phyloP scores from a whole-genome alignment of 1,284 basidiomycete genomes.

The Ganoderma sinense region DNA sequence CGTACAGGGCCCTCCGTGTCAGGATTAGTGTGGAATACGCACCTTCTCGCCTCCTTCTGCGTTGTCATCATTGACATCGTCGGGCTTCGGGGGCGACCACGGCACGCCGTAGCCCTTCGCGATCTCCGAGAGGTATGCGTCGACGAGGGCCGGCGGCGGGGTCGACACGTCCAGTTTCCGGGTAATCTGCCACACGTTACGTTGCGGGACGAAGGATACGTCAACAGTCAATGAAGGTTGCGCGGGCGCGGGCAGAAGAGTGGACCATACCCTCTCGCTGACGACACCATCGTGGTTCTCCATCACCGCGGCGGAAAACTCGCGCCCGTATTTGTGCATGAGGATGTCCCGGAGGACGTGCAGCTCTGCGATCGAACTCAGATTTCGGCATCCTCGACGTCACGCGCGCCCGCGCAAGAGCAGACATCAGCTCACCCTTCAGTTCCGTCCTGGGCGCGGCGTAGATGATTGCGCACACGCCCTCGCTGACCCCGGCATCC shows the following conservation, averaged over 20 bases:
- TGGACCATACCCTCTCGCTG: slow-evolving; percentile 70
- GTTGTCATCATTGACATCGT: slow-evolving; percentile 38
- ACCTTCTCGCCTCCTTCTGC: slow-evolving; percentile 47
- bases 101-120: slow-evolving; percentile 86
- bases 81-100: slow-evolving; percentile 59
- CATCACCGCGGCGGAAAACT: slow-evolving; percentile 82
- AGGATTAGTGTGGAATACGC: slow-evolving; percentile 15
- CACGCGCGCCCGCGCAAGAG: not conserved
- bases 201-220: not conserved
- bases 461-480: slow-evolving; percentile 83
- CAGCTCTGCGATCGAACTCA: slow-evolving; percentile 65
- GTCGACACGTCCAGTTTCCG: slow-evolving; percentile 77
- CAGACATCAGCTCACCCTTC: slow-evolving; percentile 63
- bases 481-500: slow-evolving; percentile 83
- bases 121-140: slow-evolving; percentile 89
- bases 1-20: not conserved
- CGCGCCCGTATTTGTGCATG: slow-evolving; percentile 92
- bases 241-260: not conserved
- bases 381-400: not conserved
- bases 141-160: slow-evolving; percentile 79
- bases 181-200: slow-evolving; percentile 56
- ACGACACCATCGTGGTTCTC: slow-evolving; percentile 86
- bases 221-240: slow-evolving; percentile 5
- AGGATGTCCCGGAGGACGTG: slow-evolving; percentile 92
- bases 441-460: slow-evolving; percentile 92